Evolutionary conservation across 2,329 filamentous ascomycete species (phyloP).

Genomic region (Zymoseptoria brevis): DNA sequence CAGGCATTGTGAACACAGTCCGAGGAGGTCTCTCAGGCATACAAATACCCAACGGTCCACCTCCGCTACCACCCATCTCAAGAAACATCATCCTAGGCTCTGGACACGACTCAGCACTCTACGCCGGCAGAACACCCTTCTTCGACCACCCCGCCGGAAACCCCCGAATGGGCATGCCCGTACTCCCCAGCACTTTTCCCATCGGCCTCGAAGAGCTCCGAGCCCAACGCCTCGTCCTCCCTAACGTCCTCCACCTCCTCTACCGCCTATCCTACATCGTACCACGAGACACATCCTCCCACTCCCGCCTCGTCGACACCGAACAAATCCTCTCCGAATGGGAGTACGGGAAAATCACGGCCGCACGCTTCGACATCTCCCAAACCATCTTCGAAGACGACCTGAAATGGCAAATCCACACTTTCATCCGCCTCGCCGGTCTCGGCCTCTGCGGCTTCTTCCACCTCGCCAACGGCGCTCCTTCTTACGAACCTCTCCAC

Average conservation of each 20-base stretch:
- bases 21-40: constrained; percentile 11
- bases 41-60: constrained; percentile 1
- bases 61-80: constrained; percentile 1
- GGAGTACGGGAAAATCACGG: constrained; percentile 2
- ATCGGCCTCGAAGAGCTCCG: constrained; percentile 6
- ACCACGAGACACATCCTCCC: constrained; percentile 4
- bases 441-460: constrained; percentile 11
- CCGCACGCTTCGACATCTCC: constrained; percentile 9
- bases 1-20: constrained; percentile 12
- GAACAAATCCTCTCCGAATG: constrained; percentile 8
- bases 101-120: constrained; percentile 14
- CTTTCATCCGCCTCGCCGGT: constrained; percentile 13
- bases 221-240: constrained; percentile 9
- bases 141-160: constrained; percentile 5
- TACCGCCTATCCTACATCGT: constrained; percentile 3
- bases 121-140: constrained; percentile 9
- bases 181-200: constrained; percentile 6
- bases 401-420: constrained; percentile 9
- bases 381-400: constrained; percentile 14
- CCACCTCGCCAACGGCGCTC: constrained; percentile 5
- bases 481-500: constrained; percentile 4
- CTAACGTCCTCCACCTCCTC: constrained; percentile 9
- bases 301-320: constrained; percentile 3
- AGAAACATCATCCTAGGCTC: constrained; percentile 10
- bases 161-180: not conserved